Base-by-base conservation (phyloP, 306 rosid species). In the Mimosa pudica region DNA sequence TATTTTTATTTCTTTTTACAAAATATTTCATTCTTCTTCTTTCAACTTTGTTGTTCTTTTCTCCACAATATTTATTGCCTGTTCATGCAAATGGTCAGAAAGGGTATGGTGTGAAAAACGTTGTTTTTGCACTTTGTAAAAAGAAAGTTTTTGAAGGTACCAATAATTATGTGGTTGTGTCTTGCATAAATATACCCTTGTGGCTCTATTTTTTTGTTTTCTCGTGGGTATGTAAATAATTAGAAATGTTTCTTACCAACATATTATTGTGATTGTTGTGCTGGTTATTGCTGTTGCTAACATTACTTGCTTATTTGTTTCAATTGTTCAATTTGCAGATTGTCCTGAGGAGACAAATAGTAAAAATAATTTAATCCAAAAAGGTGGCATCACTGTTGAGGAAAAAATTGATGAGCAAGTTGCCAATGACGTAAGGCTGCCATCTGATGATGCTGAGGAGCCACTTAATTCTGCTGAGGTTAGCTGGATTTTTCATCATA, bases 291-390 rank as follows among this genome's bases (percentile, higher is more conserved):
- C n/a, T 76, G 64, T 48, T 77, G n/a, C n/a, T 76, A 60, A 69
- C 32, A 13, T 54, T 47, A 5, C n/a, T 70, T n/a, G 77, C 69
- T 17, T 49, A 32, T 36, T 54, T 33, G 58, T 74, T 57, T 76
- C 70, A 35, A 45, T 60, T 80, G 24, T 44, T 64, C 75, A 81
- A 80, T 42, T 83, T 79, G 60, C 77, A 94, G 98, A 60, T 71
- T 44, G 36, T 80, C 78, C 9, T 12, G 79, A 61, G 84, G 80
- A 80, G 82, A 30, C 69, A 52, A 82, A 63, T 73, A 71, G 66
- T 71, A 64, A 46, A 71, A 70, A 76, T 69, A 83, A 42, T 66
- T 82, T 62, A 48, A 55, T 77, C 52, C 42, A 55, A 20, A 83
- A 86, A 62, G 85, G 68, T 81, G 75, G 60, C 66, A 55, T 48